A percentile compares a stretch with the other conserved stretches of the same genome.
Conservation (phyloP, 257 asterid species). For the Catharanthus roseus region DNA sequence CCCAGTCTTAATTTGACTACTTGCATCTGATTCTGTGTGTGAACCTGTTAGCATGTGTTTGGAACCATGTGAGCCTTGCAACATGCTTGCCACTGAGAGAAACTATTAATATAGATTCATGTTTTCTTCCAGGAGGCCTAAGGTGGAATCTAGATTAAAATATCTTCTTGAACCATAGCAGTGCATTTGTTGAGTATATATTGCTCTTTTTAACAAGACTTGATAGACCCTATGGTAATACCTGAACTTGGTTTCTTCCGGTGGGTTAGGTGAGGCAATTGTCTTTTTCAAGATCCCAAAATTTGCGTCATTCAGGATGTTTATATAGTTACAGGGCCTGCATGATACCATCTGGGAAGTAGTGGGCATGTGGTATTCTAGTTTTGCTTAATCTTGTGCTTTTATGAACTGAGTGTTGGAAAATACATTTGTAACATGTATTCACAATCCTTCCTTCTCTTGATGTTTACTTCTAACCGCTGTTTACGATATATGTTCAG, state of each 20-base stretch:
- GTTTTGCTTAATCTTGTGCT: not conserved
- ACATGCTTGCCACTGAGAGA: not conserved
- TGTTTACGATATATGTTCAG: conserved; percentile 35
- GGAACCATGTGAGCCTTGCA: not conserved
- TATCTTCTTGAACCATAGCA: not conserved
- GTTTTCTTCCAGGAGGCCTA: not conserved
- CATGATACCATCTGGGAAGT: not conserved
- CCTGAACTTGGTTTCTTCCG: not conserved
- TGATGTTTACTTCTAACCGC: conserved; percentile 13
- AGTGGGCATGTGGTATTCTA: not conserved
- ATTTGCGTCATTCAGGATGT: not conserved
- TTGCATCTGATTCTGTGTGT: not conserved
- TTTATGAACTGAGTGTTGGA: not conserved
- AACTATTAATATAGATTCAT: not conserved
- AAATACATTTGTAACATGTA: not conserved
- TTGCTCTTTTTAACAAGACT: not conserved
- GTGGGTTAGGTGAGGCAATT: not conserved
- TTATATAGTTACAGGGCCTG: not conserved
- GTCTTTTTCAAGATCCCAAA: not conserved
- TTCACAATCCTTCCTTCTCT: not conserved
- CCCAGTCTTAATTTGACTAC: not conserved
- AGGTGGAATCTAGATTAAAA: not conserved
- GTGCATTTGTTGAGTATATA: not conserved
- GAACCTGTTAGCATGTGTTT: not conserved
- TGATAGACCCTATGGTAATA: too few relatives aligned